Evolutionary conservation across 106 monocot genomes (phyloP).

Genomic region (Hemerocallis citrina): DNA sequence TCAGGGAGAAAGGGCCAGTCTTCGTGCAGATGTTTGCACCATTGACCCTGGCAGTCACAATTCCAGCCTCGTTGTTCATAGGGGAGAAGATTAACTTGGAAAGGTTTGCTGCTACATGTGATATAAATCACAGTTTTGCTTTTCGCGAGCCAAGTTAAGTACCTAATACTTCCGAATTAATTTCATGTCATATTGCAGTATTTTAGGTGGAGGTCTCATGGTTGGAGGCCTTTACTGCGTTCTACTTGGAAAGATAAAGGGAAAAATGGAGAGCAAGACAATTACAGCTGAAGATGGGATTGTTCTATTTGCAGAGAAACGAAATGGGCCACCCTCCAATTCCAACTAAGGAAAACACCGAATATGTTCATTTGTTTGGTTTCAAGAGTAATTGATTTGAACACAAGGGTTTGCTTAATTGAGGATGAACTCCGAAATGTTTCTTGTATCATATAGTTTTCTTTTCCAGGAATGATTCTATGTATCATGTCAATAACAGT

Average conservation of each 20-base stretch:
- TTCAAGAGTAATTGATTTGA: too few relatives aligned
- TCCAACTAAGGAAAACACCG: too few relatives aligned
- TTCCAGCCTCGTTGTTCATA: conserved; percentile 9
- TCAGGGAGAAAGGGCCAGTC: conserved; percentile 40
- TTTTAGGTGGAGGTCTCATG: conserved; percentile 32
- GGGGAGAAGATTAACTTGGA: conserved; percentile 24
- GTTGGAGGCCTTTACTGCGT: conserved; percentile 43
- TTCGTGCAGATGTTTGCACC: conserved; percentile 28
- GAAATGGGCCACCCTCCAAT: not conserved
- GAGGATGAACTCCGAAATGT: too few relatives aligned
- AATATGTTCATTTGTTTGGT: too few relatives aligned
- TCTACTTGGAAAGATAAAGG: conserved; percentile 39
- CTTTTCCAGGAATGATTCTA: too few relatives aligned
- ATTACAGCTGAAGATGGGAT: not conserved
- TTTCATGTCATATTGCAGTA: conserved; percentile 10
- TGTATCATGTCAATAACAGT: too few relatives aligned
- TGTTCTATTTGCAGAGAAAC: not conserved
- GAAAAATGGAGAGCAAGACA: conserved; percentile 4
- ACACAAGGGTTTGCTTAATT: too few relatives aligned
- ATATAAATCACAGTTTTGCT: too few relatives aligned
- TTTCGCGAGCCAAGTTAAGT: too few relatives aligned
- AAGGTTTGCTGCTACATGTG: too few relatives aligned
- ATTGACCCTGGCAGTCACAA: conserved; percentile 22
- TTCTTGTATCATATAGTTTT: too few relatives aligned
- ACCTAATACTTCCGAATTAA: not conserved